Base-by-base conservation (phyloP, 2,329 filamentous ascomycete genomes). In the Sporothrix pallida region DNA sequence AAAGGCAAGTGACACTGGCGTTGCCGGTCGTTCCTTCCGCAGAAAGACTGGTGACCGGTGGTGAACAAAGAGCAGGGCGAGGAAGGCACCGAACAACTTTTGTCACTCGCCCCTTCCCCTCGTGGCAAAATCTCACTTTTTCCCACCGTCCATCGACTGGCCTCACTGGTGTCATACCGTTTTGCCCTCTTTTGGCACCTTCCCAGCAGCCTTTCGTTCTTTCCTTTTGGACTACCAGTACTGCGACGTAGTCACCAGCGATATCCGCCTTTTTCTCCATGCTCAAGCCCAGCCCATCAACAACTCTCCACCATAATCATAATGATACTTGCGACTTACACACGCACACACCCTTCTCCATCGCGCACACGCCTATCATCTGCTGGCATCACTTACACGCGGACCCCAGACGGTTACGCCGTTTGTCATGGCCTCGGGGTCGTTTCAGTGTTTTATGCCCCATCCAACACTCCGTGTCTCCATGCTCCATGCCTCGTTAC, bases 321-420 rank as follows among this genome's bases (percentile, higher is more conserved):
- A 37, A 37, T 37, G 4, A 37, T 37, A 37, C 31, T 37, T 37
- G 31, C 31, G 31, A 58, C 52, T 58, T 31, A 58, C 60, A 44
- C 60, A 13, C 6, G 23, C 60, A 46, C n/a, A 44, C 60, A 7
- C 31, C 60, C 60, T 20, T 63, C 60, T 20, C 17, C 31, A 20
- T 63, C 60, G 7, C n/a, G 17, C 10, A 20, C 63, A 68, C 63
- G 13, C 63, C 23, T 68, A 12, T 56, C 67, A 70, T 50, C 50
- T 56, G 67, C 56, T 46, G 54, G 48, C 48, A 56, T 37, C 48
- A 70, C 67, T 56, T 70, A 70, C 67, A 70, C 67, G 50, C 65
- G 26, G 62, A 20, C 15, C 62, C 17, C 62, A 23, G 44, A 31
- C 63, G 44, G 63, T 68, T 68, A 50, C 63, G 63, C 44, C n/a